Conservation (phyloP, 257 asterid species). For the Jaltomata sinuosa region DNA sequence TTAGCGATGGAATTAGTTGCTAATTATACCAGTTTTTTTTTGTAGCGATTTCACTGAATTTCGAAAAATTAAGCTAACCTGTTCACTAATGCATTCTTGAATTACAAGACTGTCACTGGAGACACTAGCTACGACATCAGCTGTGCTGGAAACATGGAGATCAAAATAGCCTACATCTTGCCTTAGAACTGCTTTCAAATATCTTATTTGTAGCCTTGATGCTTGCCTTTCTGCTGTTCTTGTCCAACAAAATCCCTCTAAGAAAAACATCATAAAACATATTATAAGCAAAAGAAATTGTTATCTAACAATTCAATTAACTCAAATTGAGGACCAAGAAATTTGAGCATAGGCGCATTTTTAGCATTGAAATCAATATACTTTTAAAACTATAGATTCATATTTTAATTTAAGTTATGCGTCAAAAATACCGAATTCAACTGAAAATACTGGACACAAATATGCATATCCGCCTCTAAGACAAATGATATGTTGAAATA, state of each 20-base stretch:
- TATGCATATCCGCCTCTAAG: no score
- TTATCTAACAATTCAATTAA: background rate
- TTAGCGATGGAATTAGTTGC: no score
- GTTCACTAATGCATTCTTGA: slow-evolving; percentile 86
- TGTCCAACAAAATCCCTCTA: slow-evolving; percentile 95
- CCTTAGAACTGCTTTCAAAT: slow-evolving; percentile 75
- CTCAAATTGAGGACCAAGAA: background rate
- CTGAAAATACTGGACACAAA: background rate
- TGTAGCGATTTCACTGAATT: no score
- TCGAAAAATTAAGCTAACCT: slow-evolving; percentile 22
- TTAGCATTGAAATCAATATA: no score
- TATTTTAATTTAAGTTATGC: no score
- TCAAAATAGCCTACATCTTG: slow-evolving; percentile 94
- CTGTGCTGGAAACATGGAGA: slow-evolving; percentile 70
- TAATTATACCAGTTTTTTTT: no score
- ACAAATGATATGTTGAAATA: no score
- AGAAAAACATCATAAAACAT: background rate
- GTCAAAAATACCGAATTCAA: background rate
- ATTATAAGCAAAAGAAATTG: background rate
- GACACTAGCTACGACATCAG: slow-evolving; percentile 67
- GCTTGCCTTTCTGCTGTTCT: slow-evolving; percentile 94
- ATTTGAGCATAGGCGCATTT: no score
- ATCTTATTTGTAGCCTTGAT: slow-evolving; percentile 49
- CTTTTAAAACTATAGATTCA: no score
- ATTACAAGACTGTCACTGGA: slow-evolving; percentile 73